Conservation (phyloP, 2,329 filamentous ascomycete species). For the Corniculantispora saksenae region DNA sequence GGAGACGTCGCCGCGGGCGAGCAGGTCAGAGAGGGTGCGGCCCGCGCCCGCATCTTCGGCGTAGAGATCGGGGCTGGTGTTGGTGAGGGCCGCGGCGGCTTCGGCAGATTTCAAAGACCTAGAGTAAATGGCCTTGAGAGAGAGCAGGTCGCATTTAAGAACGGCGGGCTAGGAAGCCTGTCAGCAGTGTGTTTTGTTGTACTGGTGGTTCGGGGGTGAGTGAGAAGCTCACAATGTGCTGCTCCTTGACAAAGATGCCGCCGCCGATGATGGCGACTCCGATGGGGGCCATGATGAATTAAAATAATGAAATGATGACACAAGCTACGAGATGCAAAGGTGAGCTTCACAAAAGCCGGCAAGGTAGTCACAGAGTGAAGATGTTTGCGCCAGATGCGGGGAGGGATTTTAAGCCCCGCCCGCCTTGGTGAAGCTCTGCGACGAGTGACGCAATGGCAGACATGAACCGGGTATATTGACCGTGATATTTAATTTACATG, state of each 20-base stretch:
- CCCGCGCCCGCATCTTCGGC: slow-evolving; percentile 51
- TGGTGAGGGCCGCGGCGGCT: slow-evolving; percentile 41
- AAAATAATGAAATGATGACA: neutral
- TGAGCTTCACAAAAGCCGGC: neutral
- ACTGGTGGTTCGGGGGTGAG: neutral
- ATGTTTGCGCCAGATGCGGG: neutral
- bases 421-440: neutral
- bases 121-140: slow-evolving; percentile 67
- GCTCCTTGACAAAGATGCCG: slow-evolving; percentile 61
- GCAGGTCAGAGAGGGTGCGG: slow-evolving; percentile 51
- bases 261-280: slow-evolving; percentile 64
- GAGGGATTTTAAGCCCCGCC: neutral
- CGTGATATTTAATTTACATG: neutral
- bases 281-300: slow-evolving; percentile 30
- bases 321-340: neutral
- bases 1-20: slow-evolving; percentile 54
- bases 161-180: slow-evolving; percentile 53
- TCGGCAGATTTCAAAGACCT: slow-evolving; percentile 61
- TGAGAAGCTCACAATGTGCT: slow-evolving; percentile 50
- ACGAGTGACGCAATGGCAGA: neutral
- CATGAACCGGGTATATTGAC: too few species aligned
- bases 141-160: slow-evolving; percentile 48
- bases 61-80: slow-evolving; percentile 51
- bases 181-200: neutral
- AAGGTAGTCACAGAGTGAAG: neutral